Conservation (phyloP, 2,329 filamentous ascomycete species). For the Rasamsonia emersonii region DNA sequence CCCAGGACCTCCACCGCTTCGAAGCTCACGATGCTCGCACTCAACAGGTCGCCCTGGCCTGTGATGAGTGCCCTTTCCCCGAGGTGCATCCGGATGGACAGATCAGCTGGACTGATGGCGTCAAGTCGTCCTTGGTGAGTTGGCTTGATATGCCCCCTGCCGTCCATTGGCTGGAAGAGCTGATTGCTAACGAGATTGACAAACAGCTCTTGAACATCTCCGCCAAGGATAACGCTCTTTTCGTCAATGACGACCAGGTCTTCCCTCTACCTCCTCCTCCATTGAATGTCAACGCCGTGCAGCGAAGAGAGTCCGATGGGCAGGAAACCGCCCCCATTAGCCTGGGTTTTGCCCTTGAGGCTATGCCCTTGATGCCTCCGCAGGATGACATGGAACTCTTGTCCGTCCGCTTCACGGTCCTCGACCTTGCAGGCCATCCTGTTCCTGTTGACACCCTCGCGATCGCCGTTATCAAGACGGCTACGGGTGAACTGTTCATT, state of each 20-base stretch:
- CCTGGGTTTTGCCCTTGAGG: constrained; percentile 36
- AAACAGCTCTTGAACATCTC: constrained; percentile 28
- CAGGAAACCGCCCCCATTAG: constrained; percentile 27
- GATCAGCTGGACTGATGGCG: constrained; percentile 26
- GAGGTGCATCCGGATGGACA: constrained; percentile 19
- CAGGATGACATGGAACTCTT: constrained; percentile 26
- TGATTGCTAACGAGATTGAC: not conserved
- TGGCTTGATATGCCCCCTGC: not conserved
- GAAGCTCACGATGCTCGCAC: constrained; percentile 18
- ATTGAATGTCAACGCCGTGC: constrained; percentile 22
- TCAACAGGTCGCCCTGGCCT: constrained; percentile 24
- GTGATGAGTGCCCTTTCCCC: constrained; percentile 32
- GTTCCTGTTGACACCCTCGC: constrained; percentile 37
- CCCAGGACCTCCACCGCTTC: constrained; percentile 15
- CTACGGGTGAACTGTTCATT: constrained; percentile 28
- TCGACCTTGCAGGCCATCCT: constrained; percentile 34
- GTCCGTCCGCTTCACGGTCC: constrained; percentile 36
- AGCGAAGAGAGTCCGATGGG: constrained; percentile 27
- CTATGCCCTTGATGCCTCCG: constrained; percentile 22
- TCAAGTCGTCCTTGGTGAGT: constrained; percentile 29
- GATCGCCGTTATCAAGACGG: constrained; percentile 30
- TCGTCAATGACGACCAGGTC: constrained; percentile 31
- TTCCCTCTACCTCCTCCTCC: constrained; percentile 27
- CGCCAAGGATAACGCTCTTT: constrained; percentile 24
- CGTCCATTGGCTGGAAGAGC: not conserved